A percentile compares a stretch with the other conserved stretches of the same genome.
Conservation (phyloP, 2,329 filamentous ascomycete genomes). For the Penicillium psychrosexuale region DNA sequence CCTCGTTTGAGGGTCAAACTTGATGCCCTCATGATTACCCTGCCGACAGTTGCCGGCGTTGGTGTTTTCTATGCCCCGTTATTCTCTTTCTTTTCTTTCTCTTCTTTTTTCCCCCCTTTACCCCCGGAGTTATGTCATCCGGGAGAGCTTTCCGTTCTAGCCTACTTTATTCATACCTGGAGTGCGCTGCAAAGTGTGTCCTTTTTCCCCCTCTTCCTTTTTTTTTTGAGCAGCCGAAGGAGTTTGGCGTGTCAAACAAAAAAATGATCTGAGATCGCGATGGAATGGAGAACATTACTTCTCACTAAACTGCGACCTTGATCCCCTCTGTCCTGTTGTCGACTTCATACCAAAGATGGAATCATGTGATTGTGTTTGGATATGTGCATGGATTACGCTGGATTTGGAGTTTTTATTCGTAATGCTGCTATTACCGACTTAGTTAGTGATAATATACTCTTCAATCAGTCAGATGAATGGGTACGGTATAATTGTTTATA, state of each 20-base stretch:
- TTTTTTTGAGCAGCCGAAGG: constrained; percentile 9
- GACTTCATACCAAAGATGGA: constrained; percentile 1
- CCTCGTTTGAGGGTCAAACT: constrained; percentile 1
- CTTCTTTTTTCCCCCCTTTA: neutral
- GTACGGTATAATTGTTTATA: too few relatives aligned
- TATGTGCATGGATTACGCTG: constrained; percentile 22
- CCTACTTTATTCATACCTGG: constrained; percentile 6
- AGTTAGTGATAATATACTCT: constrained; percentile 27
- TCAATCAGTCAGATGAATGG: neutral
- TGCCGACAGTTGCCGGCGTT: constrained; percentile 16
- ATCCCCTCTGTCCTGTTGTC: constrained; percentile 1
- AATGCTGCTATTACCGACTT: constrained; percentile 11
- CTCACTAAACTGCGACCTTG: neutral
- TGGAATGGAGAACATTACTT: neutral
- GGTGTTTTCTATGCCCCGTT: constrained; percentile 11
- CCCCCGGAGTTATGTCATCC: neutral
- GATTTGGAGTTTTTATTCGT: constrained; percentile 19
- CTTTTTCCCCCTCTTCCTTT: constrained; percentile 5
- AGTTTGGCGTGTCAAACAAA: constrained; percentile 22
- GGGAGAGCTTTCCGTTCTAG: constrained; percentile 3
- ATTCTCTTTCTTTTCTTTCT: constrained; percentile 4
- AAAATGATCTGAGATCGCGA: constrained; percentile 11
- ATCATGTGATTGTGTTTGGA: constrained; percentile 15
- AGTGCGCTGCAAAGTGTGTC: constrained; percentile 1
- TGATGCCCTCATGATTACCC: constrained; percentile 22